Evolutionary conservation across 2,329 filamentous ascomycete genomes (phyloP), one percentile per base, ranked within the genome.

Genomic region (Rhinocladiella mackenziei): DNA sequence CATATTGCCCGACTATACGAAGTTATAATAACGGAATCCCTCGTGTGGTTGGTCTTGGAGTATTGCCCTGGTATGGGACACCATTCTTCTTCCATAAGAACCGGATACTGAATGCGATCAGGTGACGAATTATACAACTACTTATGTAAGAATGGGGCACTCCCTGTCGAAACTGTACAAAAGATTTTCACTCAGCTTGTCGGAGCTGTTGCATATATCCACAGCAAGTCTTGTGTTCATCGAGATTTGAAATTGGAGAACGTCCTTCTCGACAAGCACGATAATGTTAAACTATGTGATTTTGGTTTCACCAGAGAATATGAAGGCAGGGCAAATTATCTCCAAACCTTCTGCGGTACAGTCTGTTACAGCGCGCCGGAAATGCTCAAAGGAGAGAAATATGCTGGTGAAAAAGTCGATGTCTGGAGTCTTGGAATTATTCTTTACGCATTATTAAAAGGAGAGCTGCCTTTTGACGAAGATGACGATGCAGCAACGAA

Each of bases 261-360:
- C 61, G 96, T 98, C 46, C 72, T 98, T 33, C 77, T 98, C 56
- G 92, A 98, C 70, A 97, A 94, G 65, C 77, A 96, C 62, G 91
- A 94, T 62, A 95, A 97, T 60, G 92, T 98, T 56, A 98, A 98
- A 69, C 71, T 98, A 49, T 91, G 94, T 56, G 92, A 98, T 64
- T 98, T 98, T 70, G 92, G 92, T 13, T 98, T 98, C 62, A 98
- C 92, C 8, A 78, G 92, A 55, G 92, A 98, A 68, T 98, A 98
- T 65, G 89, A 96, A 66, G 91, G 91, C 48, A 89, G 94, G 58
- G 80, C 87, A 20, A 97, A 89, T 64, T 91, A 97, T 60, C 70
- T 98, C 43, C 91, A 97, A 66, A 98, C 92, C 1, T 98, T 95
- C 67, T 98, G 92, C 64, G 92, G 92, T 4, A 98, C 92, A 0